Base-by-base conservation (phyloP, 1,284 basidiomycete species). In the Phellopilus nigrolimitatus region DNA sequence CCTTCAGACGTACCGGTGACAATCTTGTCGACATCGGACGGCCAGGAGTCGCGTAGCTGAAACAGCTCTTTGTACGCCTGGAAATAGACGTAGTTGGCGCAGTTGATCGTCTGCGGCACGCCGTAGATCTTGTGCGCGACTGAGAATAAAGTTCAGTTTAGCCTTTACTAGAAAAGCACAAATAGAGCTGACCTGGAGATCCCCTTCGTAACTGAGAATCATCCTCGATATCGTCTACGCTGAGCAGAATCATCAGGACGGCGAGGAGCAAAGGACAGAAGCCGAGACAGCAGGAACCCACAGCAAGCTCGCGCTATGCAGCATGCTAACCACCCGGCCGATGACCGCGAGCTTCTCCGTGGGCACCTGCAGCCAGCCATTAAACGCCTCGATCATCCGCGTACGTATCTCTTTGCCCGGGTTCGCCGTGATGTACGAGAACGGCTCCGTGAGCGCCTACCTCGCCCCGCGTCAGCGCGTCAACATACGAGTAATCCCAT, bases 221-320 rank as follows among this genome's bases (percentile, higher is more conserved):
- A 63, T 99, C 97, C 68, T 99, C 93, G 33, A 99, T 95, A 65
- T 99, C 97, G 66, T 99, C 97, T 62, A 99, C 84, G 59, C 91
- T 94, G 62, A 50, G 39, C 39, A 41, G 39, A 28, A 39, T 7
- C 47, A 40, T 34, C 55, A n/a, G 58, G 50, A 55, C 4, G 42
- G 48, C 42, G 13, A 24, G 53, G 56, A 44, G 56, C 33, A 27
- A 31, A 37, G 34, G 12, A 30, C 7, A 37, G 3, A 3, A 10
- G 34, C n/a, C n/a, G 6, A 31, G 13, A 13, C 38, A 15, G 22
- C 9, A 21, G 31, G 17, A 3, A 70, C 83, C 63, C 62, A 92
- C 94, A 99, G 77, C 33, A 99, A 72, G 63, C 91, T 95, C 1
- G 94, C 92, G 45, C 86, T 93, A 61, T 99, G 97, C 30, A 99